Base-by-base conservation (phyloP, 2,329 filamentous ascomycete genomes). In the Ophiostoma australiae region DNA sequence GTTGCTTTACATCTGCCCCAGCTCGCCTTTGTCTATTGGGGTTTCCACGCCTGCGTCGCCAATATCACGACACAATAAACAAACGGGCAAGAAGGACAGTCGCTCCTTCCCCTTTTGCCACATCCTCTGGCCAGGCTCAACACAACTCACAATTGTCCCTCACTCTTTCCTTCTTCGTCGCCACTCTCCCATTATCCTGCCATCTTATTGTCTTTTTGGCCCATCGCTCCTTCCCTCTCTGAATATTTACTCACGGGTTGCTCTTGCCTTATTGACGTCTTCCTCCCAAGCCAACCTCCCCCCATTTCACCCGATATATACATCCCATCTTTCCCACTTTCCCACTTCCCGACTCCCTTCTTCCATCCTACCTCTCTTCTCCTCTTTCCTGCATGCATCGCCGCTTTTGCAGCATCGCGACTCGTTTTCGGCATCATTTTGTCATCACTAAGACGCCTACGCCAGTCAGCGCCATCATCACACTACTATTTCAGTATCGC, bases 181-280 rank as follows among this genome's bases (percentile, higher is more conserved):
- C 20, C 63, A 63, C 17, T 20, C n/a, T 33, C 23, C 13, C 27
- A 13, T 8, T 63, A 10, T 63, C 27, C 11, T 63, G 4, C n/a
- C 52, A 13, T 37, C 15, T 3, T 63, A 31, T n/a, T 4, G 58
- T 15, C 23, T 15, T 35, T n/a, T 5, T 20, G 31, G 15, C 31
- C 61, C 61, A 65, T 65, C 61, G 61, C 61, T 65, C 61, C 61
- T 65, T 65, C 61, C 61, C 17, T 20, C 27, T 35, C 31, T 20
- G 8, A 35, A 8, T 7, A 27, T 17, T 58, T 27, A 3, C 5
- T n/a, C 44, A 15, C 13, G 10, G 17, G 44, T n/a, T 2, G 31
- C 13, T 35, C 58, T 33, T 63, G 58, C 61, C 33, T 23, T 20
- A 7, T 65, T 23, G 33, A 23, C 63, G 20, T 66, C 33, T 35